Evolutionary conservation across 2,329 filamentous ascomycete genomes (phyloP).

Genomic region (Pyrenophora seminiperda): DNA sequence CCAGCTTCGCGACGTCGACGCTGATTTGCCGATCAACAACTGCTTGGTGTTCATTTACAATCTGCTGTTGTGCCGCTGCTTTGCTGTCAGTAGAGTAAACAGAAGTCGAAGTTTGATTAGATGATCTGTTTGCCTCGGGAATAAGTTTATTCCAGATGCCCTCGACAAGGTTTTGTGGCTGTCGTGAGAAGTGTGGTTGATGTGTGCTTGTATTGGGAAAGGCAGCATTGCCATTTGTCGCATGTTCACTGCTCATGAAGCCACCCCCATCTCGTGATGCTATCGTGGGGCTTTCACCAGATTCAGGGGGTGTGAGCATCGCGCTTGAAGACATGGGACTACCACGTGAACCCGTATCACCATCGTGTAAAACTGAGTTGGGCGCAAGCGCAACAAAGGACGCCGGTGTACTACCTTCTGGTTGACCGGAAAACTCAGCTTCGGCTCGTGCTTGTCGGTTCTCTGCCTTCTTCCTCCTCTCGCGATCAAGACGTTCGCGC

Average conservation of each 20-base stretch:
- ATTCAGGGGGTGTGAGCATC: conserved; percentile 39
- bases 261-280: conserved; percentile 24
- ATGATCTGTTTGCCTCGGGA: conserved; percentile 20
- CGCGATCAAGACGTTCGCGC: conserved; percentile 42
- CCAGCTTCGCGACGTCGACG: conserved; percentile 36
- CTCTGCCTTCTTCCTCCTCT: conserved; percentile 44
- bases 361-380: conserved; percentile 31
- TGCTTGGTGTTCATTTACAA: conserved; percentile 28
- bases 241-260: conserved; percentile 13
- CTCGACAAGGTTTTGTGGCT: conserved; percentile 26
- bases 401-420: conserved; percentile 29
- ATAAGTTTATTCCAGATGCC: conserved; percentile 33
- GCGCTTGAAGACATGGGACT: conserved; percentile 35
- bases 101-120: conserved; percentile 17
- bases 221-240: conserved; percentile 9
- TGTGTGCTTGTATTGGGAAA: conserved; percentile 14
- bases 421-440: conserved; percentile 29
- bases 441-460: conserved; percentile 37
- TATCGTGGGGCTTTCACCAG: conserved; percentile 35
- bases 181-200: conserved; percentile 18
- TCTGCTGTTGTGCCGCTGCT: conserved; percentile 27
- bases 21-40: conserved; percentile 34
- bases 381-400: conserved; percentile 40
- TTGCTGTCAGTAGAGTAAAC: conserved; percentile 21
- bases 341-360: conserved; percentile 34